Conservation (phyloP, 306 rosid species). For the Alnus glutinosa region DNA sequence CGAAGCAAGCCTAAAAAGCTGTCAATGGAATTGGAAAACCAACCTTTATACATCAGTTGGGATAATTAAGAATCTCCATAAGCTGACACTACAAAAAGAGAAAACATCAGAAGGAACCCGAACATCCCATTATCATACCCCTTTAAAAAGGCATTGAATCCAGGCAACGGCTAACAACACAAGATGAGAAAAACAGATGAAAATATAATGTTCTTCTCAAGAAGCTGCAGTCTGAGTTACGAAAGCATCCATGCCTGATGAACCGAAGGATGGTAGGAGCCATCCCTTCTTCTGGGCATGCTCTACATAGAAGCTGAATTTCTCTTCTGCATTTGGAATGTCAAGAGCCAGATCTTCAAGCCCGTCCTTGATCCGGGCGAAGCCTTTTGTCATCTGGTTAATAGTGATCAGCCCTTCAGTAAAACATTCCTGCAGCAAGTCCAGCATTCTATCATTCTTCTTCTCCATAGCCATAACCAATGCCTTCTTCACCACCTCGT, state of each 20-base stretch:
- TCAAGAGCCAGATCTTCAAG: conserved; percentile 96
- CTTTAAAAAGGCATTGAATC: background rate
- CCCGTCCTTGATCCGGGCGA: conserved; percentile 78
- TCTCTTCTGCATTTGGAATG: conserved; percentile 83
- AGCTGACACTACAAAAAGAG: conserved; percentile 6
- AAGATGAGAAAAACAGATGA: conserved; percentile 44
- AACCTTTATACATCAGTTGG: conserved; percentile 23
- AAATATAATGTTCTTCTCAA: conserved; percentile 48
- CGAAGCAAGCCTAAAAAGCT: background rate
- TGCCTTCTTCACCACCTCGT: conserved; percentile 97
- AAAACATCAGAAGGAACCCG: background rate
- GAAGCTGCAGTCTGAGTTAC: conserved; percentile 40
- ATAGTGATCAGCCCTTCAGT: conserved; percentile 86
- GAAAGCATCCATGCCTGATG: conserved; percentile 42
- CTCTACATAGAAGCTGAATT: conserved; percentile 69
- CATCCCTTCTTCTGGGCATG: conserved; percentile 73
- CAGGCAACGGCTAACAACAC: conserved; percentile 42
- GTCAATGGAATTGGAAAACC: background rate
- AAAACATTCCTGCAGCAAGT: conserved; percentile 86
- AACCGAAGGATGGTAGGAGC: conserved; percentile 68
- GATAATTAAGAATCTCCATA: background rate
- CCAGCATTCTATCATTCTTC: conserved; percentile 85
- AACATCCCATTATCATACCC: background rate
- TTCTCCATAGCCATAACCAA: conserved; percentile 99
- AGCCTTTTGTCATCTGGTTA: conserved; percentile 92